Percentiles rank a stretch among this genome's conserved stretches.
These are phyloP conservation scores for Kluyveromyces nonfermentans DNA, from an alignment of 805 yeast species.

Conservation along the genomic window DNA sequence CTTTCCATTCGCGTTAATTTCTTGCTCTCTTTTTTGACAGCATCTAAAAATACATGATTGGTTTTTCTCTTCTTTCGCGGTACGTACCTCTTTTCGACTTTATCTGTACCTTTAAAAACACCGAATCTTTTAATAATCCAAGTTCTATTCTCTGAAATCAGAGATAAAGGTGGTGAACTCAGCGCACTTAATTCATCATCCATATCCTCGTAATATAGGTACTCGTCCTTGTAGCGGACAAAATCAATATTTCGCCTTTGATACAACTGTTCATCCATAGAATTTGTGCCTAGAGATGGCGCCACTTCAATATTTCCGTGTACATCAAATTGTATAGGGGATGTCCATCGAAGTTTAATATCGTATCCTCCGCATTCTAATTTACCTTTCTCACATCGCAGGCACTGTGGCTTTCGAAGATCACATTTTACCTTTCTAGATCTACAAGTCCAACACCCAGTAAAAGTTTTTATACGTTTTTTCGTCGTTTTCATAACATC, in stretches of 20 bases:
- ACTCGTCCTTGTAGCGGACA: conserved; percentile 60
- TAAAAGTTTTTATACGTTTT: conserved; percentile 57
- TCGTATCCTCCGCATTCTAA: conserved; percentile 74
- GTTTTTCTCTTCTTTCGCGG: conserved; percentile 10
- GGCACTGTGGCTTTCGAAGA: conserved; percentile 57
- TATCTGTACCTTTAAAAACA: conserved; percentile 47
- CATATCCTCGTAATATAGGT: conserved; percentile 73
- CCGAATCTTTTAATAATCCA: conserved; percentile 72
- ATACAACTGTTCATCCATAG: conserved; percentile 40
- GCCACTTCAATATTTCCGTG: conserved; percentile 29
- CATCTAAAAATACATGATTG: not conserved
- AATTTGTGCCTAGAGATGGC: conserved; percentile 5
- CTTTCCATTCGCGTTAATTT: conserved; percentile 1
- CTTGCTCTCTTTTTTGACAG: not conserved
- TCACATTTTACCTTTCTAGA: conserved; percentile 77
- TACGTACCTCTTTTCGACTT: conserved; percentile 16
- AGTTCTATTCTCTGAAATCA: conserved; percentile 37
- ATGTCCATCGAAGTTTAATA: conserved; percentile 68
- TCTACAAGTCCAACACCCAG: conserved; percentile 86
- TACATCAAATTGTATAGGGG: conserved; percentile 42
- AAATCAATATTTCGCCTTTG: conserved; percentile 66
- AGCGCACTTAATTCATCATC: conserved; percentile 47
- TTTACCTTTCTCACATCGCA: conserved; percentile 59
- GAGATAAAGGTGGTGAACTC: conserved; percentile 39
- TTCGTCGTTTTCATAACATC: conserved; percentile 1